Evolutionary conservation across 2,329 filamentous ascomycete species (phyloP), one percentile per base, ranked within the genome.

Genomic region (Cladosporium austrohemisphaericum): DNA sequence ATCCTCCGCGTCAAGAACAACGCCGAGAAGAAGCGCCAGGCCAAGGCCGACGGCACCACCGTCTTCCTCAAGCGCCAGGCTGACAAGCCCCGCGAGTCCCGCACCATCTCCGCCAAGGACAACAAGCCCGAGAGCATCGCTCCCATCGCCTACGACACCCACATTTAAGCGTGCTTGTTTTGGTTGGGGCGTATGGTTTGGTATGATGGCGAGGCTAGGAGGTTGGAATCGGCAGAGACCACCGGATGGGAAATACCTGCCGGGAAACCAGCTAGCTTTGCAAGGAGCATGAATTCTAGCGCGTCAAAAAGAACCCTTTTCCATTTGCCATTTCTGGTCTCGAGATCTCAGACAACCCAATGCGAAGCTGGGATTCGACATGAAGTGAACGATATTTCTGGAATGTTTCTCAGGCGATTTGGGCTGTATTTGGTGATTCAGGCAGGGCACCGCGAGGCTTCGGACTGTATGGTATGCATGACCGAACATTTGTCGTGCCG

Each of bases 121-220:
- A 88, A 88, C 79, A 80, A 83, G 71, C 89, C 91, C 59, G 89
- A 96, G 84, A 96, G 87, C 65, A 83, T 97, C 68, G 83, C 84
- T 57, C 90, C 92, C 65, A 81, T 97, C 65, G 77, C 93, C 68
- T 98, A 97, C 84, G 93, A 97, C 83, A 98, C 93, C 67, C 92
- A 88, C 71, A 97, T 98, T 76, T 98, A 93, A 83, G 69, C 36
- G 61, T 55, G 51, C 44, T 47, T 47, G 32, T 47, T 47, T 23
- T 22, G 8, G 32, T 20, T 13, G 23, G 44, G 44, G 33, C 33
- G 33, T 31, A 38, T 28, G 44, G 44, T 16, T 37, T 47, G 44
- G 44, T 47, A 47, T 35, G 44, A 47, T 47, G 44, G 44, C 33
- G 44, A 47, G 44, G 44, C 44, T 47, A 47, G 44, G 44, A 47